phyloP scores from a whole-genome alignment of 2,329 filamentous ascomycete genomes.

The Malbranchea zuffiana region DNA sequence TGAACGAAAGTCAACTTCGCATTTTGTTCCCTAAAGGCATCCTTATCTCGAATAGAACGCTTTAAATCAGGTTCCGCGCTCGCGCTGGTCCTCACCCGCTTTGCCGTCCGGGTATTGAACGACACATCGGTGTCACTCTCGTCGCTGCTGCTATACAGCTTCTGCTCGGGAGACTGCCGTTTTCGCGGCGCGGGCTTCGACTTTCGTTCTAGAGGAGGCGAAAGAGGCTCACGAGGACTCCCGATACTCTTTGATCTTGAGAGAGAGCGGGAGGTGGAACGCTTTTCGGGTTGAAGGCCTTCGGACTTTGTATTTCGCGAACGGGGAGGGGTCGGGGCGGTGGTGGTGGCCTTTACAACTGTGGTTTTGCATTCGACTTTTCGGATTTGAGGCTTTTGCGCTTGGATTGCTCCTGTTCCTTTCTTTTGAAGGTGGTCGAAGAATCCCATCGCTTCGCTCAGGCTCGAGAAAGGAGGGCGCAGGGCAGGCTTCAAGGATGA shows the following conservation, averaged over 20 bases:
- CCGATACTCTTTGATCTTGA: constrained; percentile 5
- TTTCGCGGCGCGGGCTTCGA: constrained; percentile 24
- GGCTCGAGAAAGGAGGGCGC: too few species aligned
- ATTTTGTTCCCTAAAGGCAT: constrained; percentile 35
- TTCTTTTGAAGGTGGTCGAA: constrained; percentile 38
- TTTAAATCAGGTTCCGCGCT: constrained; percentile 36
- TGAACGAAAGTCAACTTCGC: constrained; percentile 37
- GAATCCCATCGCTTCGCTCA: constrained; percentile 33
- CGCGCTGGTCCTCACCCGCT: constrained; percentile 32
- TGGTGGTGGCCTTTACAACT: constrained; percentile 20
- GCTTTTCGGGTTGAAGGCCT: too few species aligned
- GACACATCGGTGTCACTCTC: constrained; percentile 32
- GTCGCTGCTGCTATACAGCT: constrained; percentile 33
- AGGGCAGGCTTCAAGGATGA: background rate
- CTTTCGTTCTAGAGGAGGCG: constrained; percentile 2
- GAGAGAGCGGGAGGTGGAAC: constrained; percentile 1
- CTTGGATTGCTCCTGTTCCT: constrained; percentile 32
- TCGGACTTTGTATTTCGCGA: too few species aligned
- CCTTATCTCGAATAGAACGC: constrained; percentile 35
- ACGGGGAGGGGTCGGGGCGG: constrained; percentile 19
- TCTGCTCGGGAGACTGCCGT: constrained; percentile 29
- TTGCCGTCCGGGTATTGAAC: constrained; percentile 29
- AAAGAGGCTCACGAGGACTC: background rate
- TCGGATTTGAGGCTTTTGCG: constrained; percentile 33
- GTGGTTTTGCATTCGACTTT: constrained; percentile 31